Base-by-base conservation (phyloP, 805 yeast species). In the Yueomyces sp. region DNA sequence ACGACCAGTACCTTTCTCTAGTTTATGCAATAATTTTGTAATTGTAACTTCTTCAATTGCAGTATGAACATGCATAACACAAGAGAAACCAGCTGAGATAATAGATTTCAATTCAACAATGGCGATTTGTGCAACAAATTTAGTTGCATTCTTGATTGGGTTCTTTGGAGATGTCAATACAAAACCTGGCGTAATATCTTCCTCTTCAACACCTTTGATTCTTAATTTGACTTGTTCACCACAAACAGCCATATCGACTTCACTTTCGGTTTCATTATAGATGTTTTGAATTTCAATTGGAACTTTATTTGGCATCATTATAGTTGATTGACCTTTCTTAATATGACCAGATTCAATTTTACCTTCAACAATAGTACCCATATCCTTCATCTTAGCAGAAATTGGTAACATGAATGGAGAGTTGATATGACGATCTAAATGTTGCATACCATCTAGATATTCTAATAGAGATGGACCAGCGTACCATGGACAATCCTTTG, bases 1-100 rank as follows among this genome's bases (percentile, higher is more conserved):
- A 71, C 96, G 82, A 76, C 90, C 90, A 45, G 97, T 87, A 50
- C 96, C 96, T 72, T 85, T 90, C 66, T 92, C 95, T 56, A 92
- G 72, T 68, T 90, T 87, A 70, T 92, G 97, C 60, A 87, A 72
- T 63, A 92, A 74, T 57, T 79, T 79, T 42, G 80, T 72, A 60
- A 92, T 77, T 28, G 74, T 73, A 43, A 92, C 95, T 67, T 92
- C 99, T 68, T 92, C 97, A 54, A 90, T 87, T 44, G 97, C 97
- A 42, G 97, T 86, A 70, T 92, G 98, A 55, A 92, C 82, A 61
- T 92, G 98, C 96, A 92, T 90, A 44, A 92, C 96, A 75, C 97
- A 92, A 11, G 96, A 79, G 72, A 79, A 92, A 45, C 99, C 99
- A 42, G 94, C 79, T 4, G 98, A 85, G 59, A 92, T 72, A 59